Evolutionary conservation across 805 yeast genomes (phyloP), one percentile per base, ranked within the genome.

Genomic region (Candida maesae): DNA sequence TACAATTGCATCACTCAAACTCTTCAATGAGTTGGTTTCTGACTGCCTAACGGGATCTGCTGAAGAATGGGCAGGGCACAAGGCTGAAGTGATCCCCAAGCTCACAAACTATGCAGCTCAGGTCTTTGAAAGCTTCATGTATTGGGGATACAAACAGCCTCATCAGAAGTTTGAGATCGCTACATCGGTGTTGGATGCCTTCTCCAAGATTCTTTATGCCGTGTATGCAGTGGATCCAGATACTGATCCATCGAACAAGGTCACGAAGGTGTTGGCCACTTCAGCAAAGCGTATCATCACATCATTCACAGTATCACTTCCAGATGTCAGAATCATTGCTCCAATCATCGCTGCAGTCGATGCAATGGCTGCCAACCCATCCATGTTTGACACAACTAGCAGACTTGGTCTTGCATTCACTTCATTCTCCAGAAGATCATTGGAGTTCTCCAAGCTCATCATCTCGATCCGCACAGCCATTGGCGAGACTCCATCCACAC

Each of bases 51-150:
- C 78, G n/a, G 31, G 18, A 12, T 53, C 65, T 6, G 49, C 67
- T 10, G 65, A 70, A 5, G 49, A 55, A 2, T 66, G 68, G 37
- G 53, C 71, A 12, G 26, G 59, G 11, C 58, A 55, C 16, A 81
- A 80, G 55, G 62, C 76, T 5, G 73, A 71, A 8, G 76, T 84
- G 5, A 59, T 89, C 26, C 66, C 73, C 16, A 73, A 73, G 40
- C 62, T 85, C 34, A 65, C 74, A 1, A 58, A 65, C 5, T 84
- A 82, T 58, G 65, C 79, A 29, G 61, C 85, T n/a, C 75, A 74
- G 38, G 74, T 85, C 0, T 86, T 80, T 61, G 96, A 88, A 53
- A 79, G 85, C 49, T 84, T 81, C 50, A 63, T 72, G 4, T 76
- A 73, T 54, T 87, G 95, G 84, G 74, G 78, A 47, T 89, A 78